A percentile compares a stretch with the other conserved stretches of the same genome.
These are phyloP conservation scores for Hyphopichia burtonii DNA, from an alignment of 1,139 yeast genomes.

Conservation along the genomic window DNA sequence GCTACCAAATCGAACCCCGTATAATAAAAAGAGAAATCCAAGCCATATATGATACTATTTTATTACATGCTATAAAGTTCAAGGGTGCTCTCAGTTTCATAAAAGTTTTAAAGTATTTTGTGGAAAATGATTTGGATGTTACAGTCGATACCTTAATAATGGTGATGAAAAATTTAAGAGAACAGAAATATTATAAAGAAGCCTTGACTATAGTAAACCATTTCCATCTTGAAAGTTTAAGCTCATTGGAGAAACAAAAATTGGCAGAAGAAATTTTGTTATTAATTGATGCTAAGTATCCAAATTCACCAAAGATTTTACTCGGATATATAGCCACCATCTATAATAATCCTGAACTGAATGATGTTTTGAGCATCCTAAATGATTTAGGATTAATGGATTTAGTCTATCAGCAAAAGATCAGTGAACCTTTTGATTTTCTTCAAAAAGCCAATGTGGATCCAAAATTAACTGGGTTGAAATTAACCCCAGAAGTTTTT, in stretches of 20 bases:
- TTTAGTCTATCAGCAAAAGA: constrained; percentile 1
- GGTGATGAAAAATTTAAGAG: constrained; percentile 28
- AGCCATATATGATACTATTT: constrained; percentile 24
- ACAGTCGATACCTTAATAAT: constrained; percentile 23
- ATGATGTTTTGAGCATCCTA: constrained; percentile 18
- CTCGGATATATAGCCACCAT: constrained; percentile 39
- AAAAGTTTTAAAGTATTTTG: constrained; percentile 34
- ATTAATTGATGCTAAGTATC: constrained; percentile 30
- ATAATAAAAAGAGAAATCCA: constrained; percentile 21
- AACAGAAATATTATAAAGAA: constrained; percentile 31
- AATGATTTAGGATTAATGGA: constrained; percentile 25
- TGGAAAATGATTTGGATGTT: constrained; percentile 25
- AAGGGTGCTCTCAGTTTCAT: constrained; percentile 35
- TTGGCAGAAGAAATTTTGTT: constrained; percentile 32
- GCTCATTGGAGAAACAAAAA: constrained; percentile 13
- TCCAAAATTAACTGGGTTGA: constrained; percentile 22
- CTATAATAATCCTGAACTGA: constrained; percentile 14
- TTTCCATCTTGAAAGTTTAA: constrained; percentile 23
- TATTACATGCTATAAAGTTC: constrained; percentile 37
- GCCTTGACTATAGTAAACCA: constrained; percentile 36
- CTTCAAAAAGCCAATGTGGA: constrained; percentile 34
- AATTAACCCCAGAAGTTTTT: constrained; percentile 22
- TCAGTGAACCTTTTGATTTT: not conserved
- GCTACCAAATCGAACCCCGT: not conserved
- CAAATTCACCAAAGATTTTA: constrained; percentile 33